Percentiles rank a stretch among this genome's conserved stretches.
phyloP scores from a whole-genome alignment of 106 monocot genomes.

The Iris macrosiphon region DNA sequence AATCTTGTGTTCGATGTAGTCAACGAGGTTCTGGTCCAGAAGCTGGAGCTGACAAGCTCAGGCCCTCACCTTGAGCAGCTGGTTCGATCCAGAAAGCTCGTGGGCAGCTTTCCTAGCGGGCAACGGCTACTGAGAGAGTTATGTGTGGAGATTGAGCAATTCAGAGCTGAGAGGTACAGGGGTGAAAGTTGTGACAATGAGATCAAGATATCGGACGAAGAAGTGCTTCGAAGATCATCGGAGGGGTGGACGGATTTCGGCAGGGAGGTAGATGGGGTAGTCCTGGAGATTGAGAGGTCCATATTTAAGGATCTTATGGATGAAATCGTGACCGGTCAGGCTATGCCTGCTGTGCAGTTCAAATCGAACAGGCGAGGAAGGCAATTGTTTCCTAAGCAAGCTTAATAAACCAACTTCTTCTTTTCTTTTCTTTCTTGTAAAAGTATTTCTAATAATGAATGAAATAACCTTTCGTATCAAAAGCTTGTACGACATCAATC shows the following conservation, averaged over 20 bases:
- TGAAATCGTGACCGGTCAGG: conserved; percentile 33
- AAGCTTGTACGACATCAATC: too few relatives aligned
- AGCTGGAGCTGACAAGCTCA: conserved; percentile 13
- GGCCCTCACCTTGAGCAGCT: background rate
- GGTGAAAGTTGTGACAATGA: conserved; percentile 12
- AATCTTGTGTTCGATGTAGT: conserved; percentile 74
- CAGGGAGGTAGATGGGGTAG: conserved; percentile 33
- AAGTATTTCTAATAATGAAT: too few relatives aligned
- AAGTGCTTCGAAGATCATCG: conserved; percentile 21
- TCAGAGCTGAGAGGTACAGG: conserved; percentile 12
- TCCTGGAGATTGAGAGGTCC: conserved; percentile 56
- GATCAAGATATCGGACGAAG: conserved; percentile 19
- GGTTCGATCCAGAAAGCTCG: conserved; percentile 5
- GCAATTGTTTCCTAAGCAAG: conserved; percentile 19
- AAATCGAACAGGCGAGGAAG: conserved; percentile 22
- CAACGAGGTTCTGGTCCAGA: conserved; percentile 52
- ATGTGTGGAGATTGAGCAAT: conserved; percentile 50
- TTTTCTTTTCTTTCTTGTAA: too few relatives aligned
- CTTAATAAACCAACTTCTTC: too few relatives aligned
- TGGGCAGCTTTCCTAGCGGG: conserved; percentile 14
- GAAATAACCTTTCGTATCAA: too few relatives aligned
- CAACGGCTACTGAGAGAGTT: conserved; percentile 46
- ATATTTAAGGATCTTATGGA: conserved; percentile 72
- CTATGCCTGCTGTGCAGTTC: background rate
- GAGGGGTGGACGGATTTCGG: conserved; percentile 39